Conservation (phyloP, 176 grass and related monocot species). For the Lolium multiflorum region DNA sequence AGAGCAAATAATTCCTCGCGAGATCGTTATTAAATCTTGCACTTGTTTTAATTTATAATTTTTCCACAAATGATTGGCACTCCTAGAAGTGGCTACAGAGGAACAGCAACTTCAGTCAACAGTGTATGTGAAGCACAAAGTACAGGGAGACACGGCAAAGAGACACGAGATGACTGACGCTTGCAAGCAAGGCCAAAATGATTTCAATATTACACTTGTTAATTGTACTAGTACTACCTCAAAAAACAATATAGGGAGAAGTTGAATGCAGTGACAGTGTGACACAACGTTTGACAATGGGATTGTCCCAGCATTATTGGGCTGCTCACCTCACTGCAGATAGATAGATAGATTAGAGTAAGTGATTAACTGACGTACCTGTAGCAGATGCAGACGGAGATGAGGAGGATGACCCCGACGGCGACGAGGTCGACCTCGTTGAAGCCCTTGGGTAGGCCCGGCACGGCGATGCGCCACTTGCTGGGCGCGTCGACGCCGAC, state of each 20-base stretch:
- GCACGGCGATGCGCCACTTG: slow-evolving; percentile 74
- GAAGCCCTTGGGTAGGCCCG: slow-evolving; percentile 72
- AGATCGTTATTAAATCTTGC: slow-evolving; percentile 40
- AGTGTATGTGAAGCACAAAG: neutral
- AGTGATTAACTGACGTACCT: slow-evolving; percentile 48
- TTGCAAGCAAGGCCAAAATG: neutral
- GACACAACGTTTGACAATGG: neutral
- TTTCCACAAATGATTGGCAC: neutral
- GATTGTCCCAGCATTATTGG: neutral
- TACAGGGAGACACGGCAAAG: slow-evolving; percentile 10
- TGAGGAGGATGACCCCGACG: slow-evolving; percentile 71
- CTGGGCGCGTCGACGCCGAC: slow-evolving; percentile 68
- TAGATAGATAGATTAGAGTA: neutral
- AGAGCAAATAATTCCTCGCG: neutral
- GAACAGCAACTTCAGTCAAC: neutral
- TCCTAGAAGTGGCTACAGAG: neutral
- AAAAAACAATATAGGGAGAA: neutral
- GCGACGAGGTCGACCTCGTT: slow-evolving; percentile 89
- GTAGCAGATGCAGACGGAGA: slow-evolving; percentile 93
- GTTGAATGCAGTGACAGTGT: neutral
- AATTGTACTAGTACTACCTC: neutral
- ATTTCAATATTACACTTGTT: neutral
- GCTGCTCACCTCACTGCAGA: neutral
- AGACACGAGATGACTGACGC: slow-evolving; percentile 23
- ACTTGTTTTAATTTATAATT: neutral